Base-by-base conservation (phyloP, 306 rosid genomes). In the Cicer bijugum region DNA sequence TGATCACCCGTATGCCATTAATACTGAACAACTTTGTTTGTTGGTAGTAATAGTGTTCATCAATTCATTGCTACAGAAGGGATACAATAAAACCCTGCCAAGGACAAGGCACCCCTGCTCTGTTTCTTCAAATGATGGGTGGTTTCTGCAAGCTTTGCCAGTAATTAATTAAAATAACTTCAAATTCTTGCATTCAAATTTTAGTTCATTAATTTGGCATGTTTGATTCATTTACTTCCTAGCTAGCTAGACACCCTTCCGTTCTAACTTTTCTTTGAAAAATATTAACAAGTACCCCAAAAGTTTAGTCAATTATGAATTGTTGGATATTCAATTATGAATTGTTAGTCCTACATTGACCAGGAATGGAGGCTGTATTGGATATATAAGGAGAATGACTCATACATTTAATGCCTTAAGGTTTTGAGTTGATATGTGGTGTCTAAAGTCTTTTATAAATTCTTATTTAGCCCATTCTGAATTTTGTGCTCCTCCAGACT, bases 1-100 rank as follows among this genome's bases (percentile, higher is more conserved):
- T 56, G 76, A 44, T 56, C 43, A 71, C 14, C 11, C 12, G 23
- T 40, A 57, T 10, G 60, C 6, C 10, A 50, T 69, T 56, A 71
- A 71, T 42, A 10, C 61, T 20, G 76, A 71, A 42, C 63, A 51
- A 16, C 14, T 16, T 70, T 16, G 15, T 8, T 52, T 15, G 58
- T 52, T 52, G 58, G 58, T 52, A 52, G 58, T 52, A 52, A 52
- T 28, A 14, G 23, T 52, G 58, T 7, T 20, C 28, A 52, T 11
- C 56, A 43, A 43, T 28, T 28, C 35, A 28, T 72, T 44, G 68
- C 33, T 23, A 23, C 35, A 28, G 67, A 19, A 4, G 2, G 15
- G 15, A 33, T 43, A 42, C 46, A 72, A 28, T 72, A 43, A 33
- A 57, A 44, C 15, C n/a, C 57, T 44, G 46, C 35, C 37, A 44